Conservation (phyloP, 1,284 basidiomycete genomes). For the Fomitopsis schrenkii region DNA sequence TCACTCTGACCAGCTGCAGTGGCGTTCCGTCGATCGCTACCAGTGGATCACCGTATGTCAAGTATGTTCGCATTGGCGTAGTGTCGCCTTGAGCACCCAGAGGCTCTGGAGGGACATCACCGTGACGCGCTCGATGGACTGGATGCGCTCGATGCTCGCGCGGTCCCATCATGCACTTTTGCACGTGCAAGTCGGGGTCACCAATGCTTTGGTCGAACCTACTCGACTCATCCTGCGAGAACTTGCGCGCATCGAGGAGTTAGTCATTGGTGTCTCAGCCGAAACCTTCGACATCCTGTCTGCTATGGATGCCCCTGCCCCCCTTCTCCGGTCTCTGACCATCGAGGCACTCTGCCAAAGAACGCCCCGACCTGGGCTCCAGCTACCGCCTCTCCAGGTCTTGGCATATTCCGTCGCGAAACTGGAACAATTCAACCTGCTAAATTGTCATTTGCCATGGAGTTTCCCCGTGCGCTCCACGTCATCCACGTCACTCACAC, state of each 20-base stretch:
- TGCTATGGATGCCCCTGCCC: background rate
- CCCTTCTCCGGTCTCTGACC: background rate
- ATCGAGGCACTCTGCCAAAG: background rate
- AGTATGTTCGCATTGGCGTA: background rate
- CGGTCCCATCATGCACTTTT: background rate
- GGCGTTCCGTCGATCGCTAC: background rate
- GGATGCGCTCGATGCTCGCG: background rate
- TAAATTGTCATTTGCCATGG: background rate
- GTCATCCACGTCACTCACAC: background rate
- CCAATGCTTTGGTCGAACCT: background rate
- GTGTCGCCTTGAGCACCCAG: background rate
- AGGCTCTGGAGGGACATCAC: background rate
- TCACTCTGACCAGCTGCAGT: background rate
- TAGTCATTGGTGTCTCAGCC: background rate
- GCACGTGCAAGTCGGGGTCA: background rate
- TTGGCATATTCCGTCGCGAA: background rate
- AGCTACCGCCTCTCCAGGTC: background rate
- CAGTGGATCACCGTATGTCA: background rate
- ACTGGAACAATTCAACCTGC: background rate
- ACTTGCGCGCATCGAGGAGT: background rate
- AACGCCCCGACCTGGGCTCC: background rate
- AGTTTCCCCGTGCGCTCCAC: background rate
- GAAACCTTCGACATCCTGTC: background rate
- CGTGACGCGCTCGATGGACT: background rate
- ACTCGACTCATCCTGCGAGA: background rate